phyloP scores from a whole-genome alignment of 2,329 filamentous ascomycete genomes.

The Aspergillus pseudoterreus region DNA sequence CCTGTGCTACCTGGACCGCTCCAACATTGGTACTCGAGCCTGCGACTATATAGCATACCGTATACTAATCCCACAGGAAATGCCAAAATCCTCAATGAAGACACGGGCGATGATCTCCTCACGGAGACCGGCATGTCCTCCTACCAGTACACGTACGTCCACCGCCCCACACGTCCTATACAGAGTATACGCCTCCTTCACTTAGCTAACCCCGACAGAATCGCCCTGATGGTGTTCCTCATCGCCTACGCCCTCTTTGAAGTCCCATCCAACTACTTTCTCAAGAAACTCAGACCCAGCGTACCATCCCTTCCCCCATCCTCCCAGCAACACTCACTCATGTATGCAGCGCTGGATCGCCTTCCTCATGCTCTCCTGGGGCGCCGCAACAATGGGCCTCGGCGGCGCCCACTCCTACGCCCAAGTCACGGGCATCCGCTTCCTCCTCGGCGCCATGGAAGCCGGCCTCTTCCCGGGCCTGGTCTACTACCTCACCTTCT shows the following conservation, averaged over 20 bases:
- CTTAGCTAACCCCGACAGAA: conserved; percentile 20
- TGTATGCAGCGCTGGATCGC: conserved; percentile 42
- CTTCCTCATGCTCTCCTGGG: conserved; percentile 50
- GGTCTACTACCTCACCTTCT: conserved; percentile 50
- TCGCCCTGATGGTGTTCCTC: conserved; percentile 47
- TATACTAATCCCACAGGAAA: conserved; percentile 39
- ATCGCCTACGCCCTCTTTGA: conserved; percentile 50
- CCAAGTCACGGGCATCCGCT: conserved; percentile 44
- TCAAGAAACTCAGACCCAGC: conserved; percentile 47
- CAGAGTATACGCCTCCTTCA: not conserved
- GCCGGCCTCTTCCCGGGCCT: conserved; percentile 50
- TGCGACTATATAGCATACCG: not conserved
- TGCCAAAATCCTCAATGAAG: conserved; percentile 62
- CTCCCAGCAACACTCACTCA: not conserved
- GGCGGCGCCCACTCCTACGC: conserved; percentile 44
- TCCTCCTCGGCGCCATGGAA: conserved; percentile 50
- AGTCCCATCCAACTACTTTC: conserved; percentile 48
- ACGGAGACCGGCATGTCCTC: conserved; percentile 59
- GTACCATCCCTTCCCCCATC: conserved; percentile 18
- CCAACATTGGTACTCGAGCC: conserved; percentile 56
- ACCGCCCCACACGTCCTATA: not conserved
- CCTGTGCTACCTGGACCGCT: conserved; percentile 64
- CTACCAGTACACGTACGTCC: conserved; percentile 54
- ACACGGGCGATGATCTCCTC: conserved; percentile 59
- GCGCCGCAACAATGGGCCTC: conserved; percentile 46